Base-by-base conservation (phyloP, 768 basidiomycete species). In the Trametes coccinea region DNA sequence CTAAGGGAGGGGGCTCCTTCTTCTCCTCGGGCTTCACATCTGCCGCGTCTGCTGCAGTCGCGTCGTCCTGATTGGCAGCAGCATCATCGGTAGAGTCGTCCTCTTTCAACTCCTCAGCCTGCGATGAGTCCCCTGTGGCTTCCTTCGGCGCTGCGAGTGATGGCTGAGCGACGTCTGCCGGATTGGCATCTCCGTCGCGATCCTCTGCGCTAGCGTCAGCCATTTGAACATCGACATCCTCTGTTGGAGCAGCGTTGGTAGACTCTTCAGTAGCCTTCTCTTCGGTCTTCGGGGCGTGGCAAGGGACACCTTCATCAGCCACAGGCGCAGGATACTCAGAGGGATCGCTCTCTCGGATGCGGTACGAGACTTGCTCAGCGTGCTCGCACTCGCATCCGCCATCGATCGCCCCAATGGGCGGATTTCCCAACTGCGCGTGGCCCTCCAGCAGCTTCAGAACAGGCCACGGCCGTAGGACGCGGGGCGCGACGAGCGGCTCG, bases 381-480 rank as follows among this genome's bases (percentile, higher is more conserved):
- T 59, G 57, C 49, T 59, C 57, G 31, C 43, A 45, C 49, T 51
- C 57, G 49, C 57, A 59, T 6, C 57, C 57, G 31, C 41, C 41
- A 16, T 59, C 57, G 40, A 59, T 59, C 17, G 57, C 57, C 22
- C 57, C 49, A 10, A 59, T 43, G 2, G 57, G 57, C 30, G 57
- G 48, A 9, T 43, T 27, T 5, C 13, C 16, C 13, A 29, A n/a
- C 29, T 39, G 43, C 5, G 49, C 10, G 31, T 33, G n/a, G 40
- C 40, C 57, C 9, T 51, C 41, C n/a, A 27, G 30, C 27, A 59
- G 49, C 57, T 34, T 59, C 40, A 70, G 63, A 40, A 70, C 60
- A 29, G 67, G 69, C 64, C 66, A 70, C 17, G 67, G 67, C 33
- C 56, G 48, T 30, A 53, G 59, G 31, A 56, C 43, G 40, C 69